Base-by-base conservation (phyloP, 2,329 filamentous ascomycete genomes). In the Aspergillus novoparasiticus region DNA sequence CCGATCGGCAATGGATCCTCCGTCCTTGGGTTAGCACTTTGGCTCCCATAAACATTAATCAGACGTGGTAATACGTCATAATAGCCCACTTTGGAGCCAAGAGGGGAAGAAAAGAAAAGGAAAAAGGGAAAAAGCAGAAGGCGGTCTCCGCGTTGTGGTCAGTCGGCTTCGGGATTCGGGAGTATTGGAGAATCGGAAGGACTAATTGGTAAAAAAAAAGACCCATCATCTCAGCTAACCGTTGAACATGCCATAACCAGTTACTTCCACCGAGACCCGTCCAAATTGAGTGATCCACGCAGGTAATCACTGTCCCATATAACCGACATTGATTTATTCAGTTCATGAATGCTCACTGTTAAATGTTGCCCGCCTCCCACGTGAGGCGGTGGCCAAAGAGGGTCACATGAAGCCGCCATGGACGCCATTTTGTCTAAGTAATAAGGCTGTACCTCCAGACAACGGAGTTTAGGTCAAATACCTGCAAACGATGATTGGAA, bases 331-430 rank as follows among this genome's bases (percentile, higher is more conserved):
- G 12, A 2, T 6, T 2, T 34, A 34, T 12, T 36, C 14, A 36
- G 34, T 2, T 12, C 34, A 16, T 36, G 34, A 36, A 16, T 36
- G 34, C 16, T 19, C 39, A 41, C 19, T 19, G 6, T 3, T 19
- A 8, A 19, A n/a, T 19, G 39, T 41, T n/a, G 39, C 39, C 16
- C 39, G 39, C 16, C 8, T 41, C n/a, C 26, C 48, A 28, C 48
- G 48, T 51, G 48, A 26, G 48, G n/a, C 2, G 16, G 11, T 34
- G 4, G 26, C 11, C 14, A 4, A 14, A 30, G 51, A 26, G 41
- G 39, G 53, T 62, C 60, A 62, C 60, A 62, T 62, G 60, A 45
- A 55, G 16, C 19, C 28, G 10, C 43, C 41, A 45, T 45, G 19
- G 21, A n/a, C n/a, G 8, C n/a, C 21, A 11, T 23, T 1, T 46